These are phyloP conservation scores for Sabuloglossum arenarium DNA, from an alignment of 495 filamentous ascomycete species.

Conservation along the genomic window DNA sequence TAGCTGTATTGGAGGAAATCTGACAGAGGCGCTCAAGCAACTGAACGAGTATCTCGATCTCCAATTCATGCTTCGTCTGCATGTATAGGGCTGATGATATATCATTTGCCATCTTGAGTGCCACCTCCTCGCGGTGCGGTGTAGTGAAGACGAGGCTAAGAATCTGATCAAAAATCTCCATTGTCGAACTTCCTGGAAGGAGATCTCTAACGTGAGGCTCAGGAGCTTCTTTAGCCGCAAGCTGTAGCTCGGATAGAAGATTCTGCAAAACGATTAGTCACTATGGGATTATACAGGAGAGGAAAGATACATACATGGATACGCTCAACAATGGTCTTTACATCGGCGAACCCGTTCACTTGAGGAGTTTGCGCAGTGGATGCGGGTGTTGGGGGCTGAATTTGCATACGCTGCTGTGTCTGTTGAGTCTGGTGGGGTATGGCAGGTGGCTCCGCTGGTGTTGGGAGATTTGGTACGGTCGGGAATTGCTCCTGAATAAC, in stretches of 20 bases:
- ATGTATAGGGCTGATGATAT: constrained; percentile 50
- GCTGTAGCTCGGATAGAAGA: constrained; percentile 48
- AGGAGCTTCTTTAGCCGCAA: constrained; percentile 36
- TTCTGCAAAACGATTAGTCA: constrained; percentile 17
- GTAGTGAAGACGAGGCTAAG: constrained; percentile 27
- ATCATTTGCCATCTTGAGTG: constrained; percentile 43
- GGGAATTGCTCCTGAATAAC: constrained; percentile 69
- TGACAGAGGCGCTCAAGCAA: constrained; percentile 64
- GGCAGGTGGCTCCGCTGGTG: constrained; percentile 61
- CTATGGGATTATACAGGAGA: neutral
- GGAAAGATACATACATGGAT: constrained; percentile 18
- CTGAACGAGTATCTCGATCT: constrained; percentile 66
- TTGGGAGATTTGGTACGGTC: constrained; percentile 52
- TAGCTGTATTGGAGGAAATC: constrained; percentile 49
- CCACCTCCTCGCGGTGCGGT: constrained; percentile 38
- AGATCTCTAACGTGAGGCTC: constrained; percentile 25
- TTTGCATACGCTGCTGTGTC: constrained; percentile 37
- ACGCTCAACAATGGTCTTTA: constrained; percentile 36
- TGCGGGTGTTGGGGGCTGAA: constrained; percentile 21
- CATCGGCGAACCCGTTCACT: constrained; percentile 45
- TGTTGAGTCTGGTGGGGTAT: constrained; percentile 42
- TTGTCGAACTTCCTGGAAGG: constrained; percentile 10
- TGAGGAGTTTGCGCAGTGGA: constrained; percentile 29
- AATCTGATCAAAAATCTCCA: constrained; percentile 25
- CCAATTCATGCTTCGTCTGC: constrained; percentile 35